phyloP scores from a whole-genome alignment of 2,329 filamentous ascomycete genomes.

The Coniochaeta sp. region DNA sequence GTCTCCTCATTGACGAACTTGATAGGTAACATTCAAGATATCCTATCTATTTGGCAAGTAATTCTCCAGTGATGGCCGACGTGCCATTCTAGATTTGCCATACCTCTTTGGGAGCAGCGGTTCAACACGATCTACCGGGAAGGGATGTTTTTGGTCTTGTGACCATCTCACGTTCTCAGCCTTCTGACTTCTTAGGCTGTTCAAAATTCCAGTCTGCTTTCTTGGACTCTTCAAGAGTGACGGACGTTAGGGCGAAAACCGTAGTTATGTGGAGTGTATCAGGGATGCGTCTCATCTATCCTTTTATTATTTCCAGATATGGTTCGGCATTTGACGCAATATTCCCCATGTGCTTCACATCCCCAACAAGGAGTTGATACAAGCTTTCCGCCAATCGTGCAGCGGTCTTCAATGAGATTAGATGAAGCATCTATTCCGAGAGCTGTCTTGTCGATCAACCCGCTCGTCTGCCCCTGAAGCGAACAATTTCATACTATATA shows the following conservation, averaged over 20 bases:
- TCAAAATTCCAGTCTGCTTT: neutral
- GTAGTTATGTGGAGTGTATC: neutral
- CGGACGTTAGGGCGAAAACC: neutral
- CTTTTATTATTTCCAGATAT: neutral
- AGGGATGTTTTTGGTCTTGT: neutral
- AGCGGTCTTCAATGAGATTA: neutral
- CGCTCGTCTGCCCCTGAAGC: neutral
- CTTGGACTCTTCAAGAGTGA: neutral
- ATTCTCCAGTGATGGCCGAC: too few species aligned
- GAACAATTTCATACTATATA: neutral
- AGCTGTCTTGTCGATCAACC: neutral
- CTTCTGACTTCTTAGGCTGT: neutral
- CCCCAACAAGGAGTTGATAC: neutral
- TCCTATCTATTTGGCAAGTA: too few species aligned
- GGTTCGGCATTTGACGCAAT: neutral
- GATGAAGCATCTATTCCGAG: neutral
- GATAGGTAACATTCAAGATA: too few species aligned
- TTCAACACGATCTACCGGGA: too few species aligned
- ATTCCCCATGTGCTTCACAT: neutral
- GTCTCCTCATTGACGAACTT: neutral
- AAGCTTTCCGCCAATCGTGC: neutral
- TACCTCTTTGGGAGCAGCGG: too few species aligned
- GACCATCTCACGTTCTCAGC: neutral
- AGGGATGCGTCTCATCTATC: neutral
- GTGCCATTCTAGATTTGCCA: too few species aligned